These are phyloP conservation scores for Xylaria sp. DNA, from an alignment of 2,329 filamentous ascomycete genomes.

Conservation along the genomic window DNA sequence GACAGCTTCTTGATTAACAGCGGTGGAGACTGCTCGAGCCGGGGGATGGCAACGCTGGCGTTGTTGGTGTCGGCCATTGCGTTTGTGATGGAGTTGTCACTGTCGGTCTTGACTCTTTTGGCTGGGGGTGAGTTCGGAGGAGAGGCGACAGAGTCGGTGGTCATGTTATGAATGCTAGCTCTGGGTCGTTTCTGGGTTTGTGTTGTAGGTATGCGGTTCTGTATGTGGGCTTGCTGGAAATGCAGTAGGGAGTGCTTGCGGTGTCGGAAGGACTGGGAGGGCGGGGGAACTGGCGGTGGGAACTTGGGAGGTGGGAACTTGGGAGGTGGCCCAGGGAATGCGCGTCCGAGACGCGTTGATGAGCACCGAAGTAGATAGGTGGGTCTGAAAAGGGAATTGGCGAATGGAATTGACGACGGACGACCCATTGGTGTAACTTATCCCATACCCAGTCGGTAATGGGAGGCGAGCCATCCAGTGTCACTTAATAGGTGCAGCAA, in stretches of 20 bases:
- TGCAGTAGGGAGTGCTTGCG: slow-evolving; percentile 5
- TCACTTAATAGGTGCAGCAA: background rate
- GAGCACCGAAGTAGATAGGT: slow-evolving; percentile 19
- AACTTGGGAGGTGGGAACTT: background rate
- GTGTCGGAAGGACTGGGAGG: slow-evolving; percentile 15
- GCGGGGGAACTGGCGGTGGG: slow-evolving; percentile 31
- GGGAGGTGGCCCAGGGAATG: slow-evolving; percentile 11
- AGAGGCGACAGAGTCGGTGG: slow-evolving; percentile 56
- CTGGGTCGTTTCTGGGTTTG: background rate
- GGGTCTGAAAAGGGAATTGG: slow-evolving; percentile 35
- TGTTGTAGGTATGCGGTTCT: slow-evolving; percentile 1
- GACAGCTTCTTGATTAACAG: slow-evolving; percentile 91
- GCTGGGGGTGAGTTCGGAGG: slow-evolving; percentile 78
- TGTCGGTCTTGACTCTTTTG: slow-evolving; percentile 79
- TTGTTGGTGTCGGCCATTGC: slow-evolving; percentile 36
- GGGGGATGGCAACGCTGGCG: slow-evolving; percentile 50
- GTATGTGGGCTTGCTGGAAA: slow-evolving; percentile 2
- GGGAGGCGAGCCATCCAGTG: too few relatives aligned
- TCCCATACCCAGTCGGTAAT: background rate
- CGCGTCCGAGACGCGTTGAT: slow-evolving; percentile 40
- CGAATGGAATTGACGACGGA: slow-evolving; percentile 36
- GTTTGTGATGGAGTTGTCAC: slow-evolving; percentile 31
- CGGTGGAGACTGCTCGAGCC: slow-evolving; percentile 60
- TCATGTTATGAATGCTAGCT: slow-evolving; percentile 45
- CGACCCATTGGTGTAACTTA: background rate